These are phyloP conservation scores for Fomitopsis palustris DNA, from an alignment of 1,284 basidiomycete species.

Conservation along the genomic window DNA sequence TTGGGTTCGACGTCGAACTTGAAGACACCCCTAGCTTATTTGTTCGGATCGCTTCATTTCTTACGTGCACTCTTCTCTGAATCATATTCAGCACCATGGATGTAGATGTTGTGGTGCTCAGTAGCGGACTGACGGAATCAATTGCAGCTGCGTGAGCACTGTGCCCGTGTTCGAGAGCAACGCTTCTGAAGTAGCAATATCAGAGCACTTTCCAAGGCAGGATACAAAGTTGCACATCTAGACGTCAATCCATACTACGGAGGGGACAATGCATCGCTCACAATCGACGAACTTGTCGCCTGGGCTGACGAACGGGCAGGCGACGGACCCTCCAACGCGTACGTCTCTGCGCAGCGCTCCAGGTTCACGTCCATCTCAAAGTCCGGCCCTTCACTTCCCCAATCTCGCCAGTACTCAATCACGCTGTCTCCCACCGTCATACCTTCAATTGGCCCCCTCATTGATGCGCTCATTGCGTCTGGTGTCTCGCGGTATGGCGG, in stretches of 20 bases:
- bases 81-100: constrained; percentile 19
- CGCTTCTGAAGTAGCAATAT: constrained; percentile 24
- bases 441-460: constrained; percentile 76
- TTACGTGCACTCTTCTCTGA: neutral
- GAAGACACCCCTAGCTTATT: no score
- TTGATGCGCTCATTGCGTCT: constrained; percentile 78
- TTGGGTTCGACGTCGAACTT: no score
- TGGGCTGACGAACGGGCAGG: constrained; percentile 53
- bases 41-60: neutral
- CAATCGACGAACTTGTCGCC: constrained; percentile 72
- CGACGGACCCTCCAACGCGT: constrained; percentile 14
- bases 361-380: constrained; percentile 40
- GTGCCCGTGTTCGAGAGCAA: constrained; percentile 3
- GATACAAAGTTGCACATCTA: constrained; percentile 84
- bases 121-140: constrained; percentile 87
- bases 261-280: constrained; percentile 76
- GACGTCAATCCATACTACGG: constrained; percentile 89
- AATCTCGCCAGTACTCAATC: constrained; percentile 79
- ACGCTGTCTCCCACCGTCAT: constrained; percentile 84
- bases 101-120: constrained; percentile 83
- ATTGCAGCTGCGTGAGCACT: constrained; percentile 81
- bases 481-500: constrained; percentile 90
- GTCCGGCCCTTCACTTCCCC: constrained; percentile 41
- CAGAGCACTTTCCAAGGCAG: constrained; percentile 86
- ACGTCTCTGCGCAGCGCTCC: constrained; percentile 23